These are phyloP conservation scores for Staphylotrichum tortipilum DNA, from an alignment of 495 filamentous ascomycete species.

Conservation along the genomic window DNA sequence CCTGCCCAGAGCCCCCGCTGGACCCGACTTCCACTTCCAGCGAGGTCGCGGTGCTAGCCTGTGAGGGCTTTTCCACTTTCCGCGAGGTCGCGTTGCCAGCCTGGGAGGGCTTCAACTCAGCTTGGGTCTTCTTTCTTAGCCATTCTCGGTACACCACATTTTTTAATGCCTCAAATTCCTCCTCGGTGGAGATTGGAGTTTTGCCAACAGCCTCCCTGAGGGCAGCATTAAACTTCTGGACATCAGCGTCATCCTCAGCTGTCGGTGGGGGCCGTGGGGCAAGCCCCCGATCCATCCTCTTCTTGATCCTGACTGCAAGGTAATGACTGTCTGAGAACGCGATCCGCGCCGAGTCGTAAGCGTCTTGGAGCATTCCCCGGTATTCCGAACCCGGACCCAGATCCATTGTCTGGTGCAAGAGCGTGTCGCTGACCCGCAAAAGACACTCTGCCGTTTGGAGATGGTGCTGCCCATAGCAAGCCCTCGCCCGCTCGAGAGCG, in stretches of 20 bases:
- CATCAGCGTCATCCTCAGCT: too few relatives aligned
- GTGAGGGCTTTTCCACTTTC: too few relatives aligned
- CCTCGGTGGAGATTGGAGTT: too few relatives aligned
- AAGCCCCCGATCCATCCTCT: background rate
- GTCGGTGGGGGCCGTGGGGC: too few relatives aligned
- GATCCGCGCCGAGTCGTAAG: background rate
- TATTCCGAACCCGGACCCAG: background rate
- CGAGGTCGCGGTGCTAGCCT: too few relatives aligned
- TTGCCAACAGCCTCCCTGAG: too few relatives aligned
- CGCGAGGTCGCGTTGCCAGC: too few relatives aligned
- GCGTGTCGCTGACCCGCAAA: background rate
- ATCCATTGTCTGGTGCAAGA: background rate
- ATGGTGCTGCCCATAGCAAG: background rate
- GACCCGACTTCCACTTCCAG: too few relatives aligned
- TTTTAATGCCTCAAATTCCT: background rate
- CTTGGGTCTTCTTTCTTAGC: background rate
- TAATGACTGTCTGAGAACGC: background rate
- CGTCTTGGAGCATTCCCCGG: background rate
- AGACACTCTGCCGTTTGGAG: background rate
- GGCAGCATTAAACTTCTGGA: too few relatives aligned
- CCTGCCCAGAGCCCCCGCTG: too few relatives aligned
- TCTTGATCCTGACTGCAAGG: background rate
- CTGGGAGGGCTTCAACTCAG: background rate
- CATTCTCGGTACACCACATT: background rate
- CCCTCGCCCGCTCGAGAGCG: background rate